phyloP scores from a whole-genome alignment of 495 filamentous ascomycete species.

The Cairneyella variabilis region DNA sequence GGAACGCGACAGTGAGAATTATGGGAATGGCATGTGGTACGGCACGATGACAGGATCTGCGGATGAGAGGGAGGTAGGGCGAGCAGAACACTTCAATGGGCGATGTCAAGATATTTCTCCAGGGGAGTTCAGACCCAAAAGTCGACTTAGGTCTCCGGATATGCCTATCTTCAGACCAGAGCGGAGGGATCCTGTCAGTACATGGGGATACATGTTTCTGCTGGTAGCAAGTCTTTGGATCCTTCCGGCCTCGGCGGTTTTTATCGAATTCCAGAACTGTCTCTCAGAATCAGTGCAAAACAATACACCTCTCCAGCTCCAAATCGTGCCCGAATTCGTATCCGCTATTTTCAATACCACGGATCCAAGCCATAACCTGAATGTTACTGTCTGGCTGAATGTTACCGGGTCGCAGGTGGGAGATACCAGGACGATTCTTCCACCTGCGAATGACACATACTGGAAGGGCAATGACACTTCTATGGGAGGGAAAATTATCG shows the following conservation, averaged over 20 bases:
- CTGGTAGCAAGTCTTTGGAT: constrained; percentile 18
- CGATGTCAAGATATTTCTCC: neutral
- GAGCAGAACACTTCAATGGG: neutral
- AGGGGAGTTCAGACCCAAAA: neutral
- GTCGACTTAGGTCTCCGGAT: neutral
- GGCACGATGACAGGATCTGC: constrained; percentile 16
- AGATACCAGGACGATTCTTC: constrained; percentile 37
- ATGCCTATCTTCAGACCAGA: neutral
- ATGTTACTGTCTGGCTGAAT: constrained; percentile 85
- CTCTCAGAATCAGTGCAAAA: constrained; percentile 55
- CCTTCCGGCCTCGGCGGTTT: constrained; percentile 19
- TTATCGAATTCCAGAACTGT: constrained; percentile 72
- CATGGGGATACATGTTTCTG: constrained; percentile 13
- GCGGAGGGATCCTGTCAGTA: neutral
- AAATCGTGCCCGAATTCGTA: constrained; percentile 73
- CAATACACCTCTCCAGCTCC: constrained; percentile 49
- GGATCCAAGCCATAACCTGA: constrained; percentile 60
- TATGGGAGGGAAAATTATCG: constrained; percentile 65
- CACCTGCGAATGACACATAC: constrained; percentile 41
- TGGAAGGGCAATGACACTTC: constrained; percentile 48
- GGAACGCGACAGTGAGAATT: constrained; percentile 12
- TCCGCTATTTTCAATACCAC: constrained; percentile 67
- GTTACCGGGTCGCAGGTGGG: constrained; percentile 60
- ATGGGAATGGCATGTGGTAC: neutral
- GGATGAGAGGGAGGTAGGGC: constrained; percentile 3